Evolutionary conservation across 306 rosid genomes (phyloP).

Genomic region (Ziziphus jujuba): DNA sequence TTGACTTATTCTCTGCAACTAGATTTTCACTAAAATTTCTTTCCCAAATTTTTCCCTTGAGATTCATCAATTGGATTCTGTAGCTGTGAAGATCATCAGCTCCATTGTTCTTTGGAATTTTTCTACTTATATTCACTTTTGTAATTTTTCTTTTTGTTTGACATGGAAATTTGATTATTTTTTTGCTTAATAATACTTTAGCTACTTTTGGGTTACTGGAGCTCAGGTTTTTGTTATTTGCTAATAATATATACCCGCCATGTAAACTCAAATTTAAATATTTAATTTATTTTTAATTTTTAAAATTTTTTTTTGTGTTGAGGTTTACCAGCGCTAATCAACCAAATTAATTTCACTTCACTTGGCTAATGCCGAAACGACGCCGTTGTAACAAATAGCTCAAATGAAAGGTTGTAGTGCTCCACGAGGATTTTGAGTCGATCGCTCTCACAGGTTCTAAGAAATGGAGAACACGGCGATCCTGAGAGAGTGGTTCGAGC

Average conservation of each 20-base stretch:
- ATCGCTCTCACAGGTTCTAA: not conserved
- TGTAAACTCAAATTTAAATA: not conserved
- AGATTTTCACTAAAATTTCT: not conserved
- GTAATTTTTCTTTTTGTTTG: not conserved
- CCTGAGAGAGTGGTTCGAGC: constrained; percentile 77
- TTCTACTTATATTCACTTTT: not conserved
- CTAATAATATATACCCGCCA: not conserved
- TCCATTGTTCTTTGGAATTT: not conserved
- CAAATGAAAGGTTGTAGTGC: not conserved
- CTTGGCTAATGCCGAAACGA: no score
- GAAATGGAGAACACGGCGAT: constrained; percentile 50
- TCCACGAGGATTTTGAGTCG: not conserved
- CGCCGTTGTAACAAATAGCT: no score
- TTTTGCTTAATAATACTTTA: not conserved
- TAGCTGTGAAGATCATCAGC: not conserved
- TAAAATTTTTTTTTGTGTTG: no score
- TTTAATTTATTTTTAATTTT: no score
- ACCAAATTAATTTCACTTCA: no score
- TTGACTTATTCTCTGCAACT: constrained; percentile 11
- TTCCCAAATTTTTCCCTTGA: not conserved
- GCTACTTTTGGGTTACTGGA: not conserved
- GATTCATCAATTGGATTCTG: not conserved
- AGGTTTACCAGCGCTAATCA: no score
- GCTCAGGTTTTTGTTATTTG: not conserved
- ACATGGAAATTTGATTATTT: not conserved